A percentile compares a stretch with the other conserved stretches of the same genome.
Conservation (phyloP, 2,329 filamentous ascomycete genomes). For the Phialophora macrospora region DNA sequence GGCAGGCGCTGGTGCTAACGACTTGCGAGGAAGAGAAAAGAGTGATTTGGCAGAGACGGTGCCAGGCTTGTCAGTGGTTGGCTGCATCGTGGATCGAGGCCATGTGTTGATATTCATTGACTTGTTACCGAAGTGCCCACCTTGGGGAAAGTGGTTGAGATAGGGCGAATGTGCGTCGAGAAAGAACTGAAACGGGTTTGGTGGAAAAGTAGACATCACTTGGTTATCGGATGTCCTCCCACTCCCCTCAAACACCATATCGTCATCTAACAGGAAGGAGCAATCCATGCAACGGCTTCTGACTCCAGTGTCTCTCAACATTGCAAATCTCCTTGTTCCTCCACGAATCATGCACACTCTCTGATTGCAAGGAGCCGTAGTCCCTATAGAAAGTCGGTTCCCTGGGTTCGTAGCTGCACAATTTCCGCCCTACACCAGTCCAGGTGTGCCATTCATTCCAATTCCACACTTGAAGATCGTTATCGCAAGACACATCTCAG, state of each 20-base stretch:
- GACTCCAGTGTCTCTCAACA: neutral
- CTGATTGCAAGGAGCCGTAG: neutral
- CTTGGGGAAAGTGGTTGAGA: neutral
- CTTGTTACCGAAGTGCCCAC: neutral
- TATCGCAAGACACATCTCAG: neutral
- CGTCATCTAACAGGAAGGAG: neutral
- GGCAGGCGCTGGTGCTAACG: constrained; percentile 1
- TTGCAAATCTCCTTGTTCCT: neutral
- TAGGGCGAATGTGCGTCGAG: neutral
- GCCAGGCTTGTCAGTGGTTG: constrained; percentile 4
- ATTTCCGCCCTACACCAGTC: neutral
- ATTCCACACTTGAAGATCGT: neutral
- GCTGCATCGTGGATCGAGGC: constrained; percentile 10
- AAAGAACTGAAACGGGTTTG: neutral
- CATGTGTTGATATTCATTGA: neutral
- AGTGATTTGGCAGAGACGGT: constrained; percentile 8
- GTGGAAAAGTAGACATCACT: neutral
- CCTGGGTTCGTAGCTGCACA: neutral
- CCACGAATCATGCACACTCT: neutral
- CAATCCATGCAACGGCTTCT: neutral
- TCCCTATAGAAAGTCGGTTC: neutral
- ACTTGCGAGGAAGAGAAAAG: constrained; percentile 15
- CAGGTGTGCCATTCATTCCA: neutral
- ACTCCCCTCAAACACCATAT: neutral
- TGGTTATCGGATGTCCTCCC: neutral